Evolutionary conservation across 1,284 basidiomycete genomes (phyloP), one percentile per base, ranked within the genome.

Genomic region (Bjerkandera adusta): DNA sequence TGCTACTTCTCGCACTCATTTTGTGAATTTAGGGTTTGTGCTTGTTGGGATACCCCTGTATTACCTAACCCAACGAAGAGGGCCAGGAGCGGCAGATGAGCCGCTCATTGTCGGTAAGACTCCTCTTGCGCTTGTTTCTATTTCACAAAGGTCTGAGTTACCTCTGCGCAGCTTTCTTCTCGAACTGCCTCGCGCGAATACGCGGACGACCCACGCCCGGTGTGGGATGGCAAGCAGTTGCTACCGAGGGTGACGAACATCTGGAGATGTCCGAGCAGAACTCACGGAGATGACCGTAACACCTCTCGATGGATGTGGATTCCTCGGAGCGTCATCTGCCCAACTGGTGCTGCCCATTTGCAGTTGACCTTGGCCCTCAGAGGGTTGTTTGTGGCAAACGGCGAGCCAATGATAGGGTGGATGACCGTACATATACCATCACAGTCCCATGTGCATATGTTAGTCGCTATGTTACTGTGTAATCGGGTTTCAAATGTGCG

Each of bases 31-130:
- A 86, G 83, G 73, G 2, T 89, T 89, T 54, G 77, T 89, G 10
- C 68, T 83, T 38, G 77, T 81, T 36, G 92, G 92, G 3, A 69
- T 94, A 40, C 92, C 92, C 2, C 77, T 94, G 51, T 95, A 92
- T 60, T 94, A 91, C 61, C 63, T 92, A 42, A 92, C 89, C 4
- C 83, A 78, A 54, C 71, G 69, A 49, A 69, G 67, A 52, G 71
- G 73, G 16, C 22, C 46, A 12, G 33, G 20, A 12, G 55, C 71
- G 22, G 67, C 59, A 33, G 61, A 74, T 25, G 60, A 70, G 22
- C 70, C 80, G 27, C 65, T 68, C 30, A 61, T 77, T 40, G 57
- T 76, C 36, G 57, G 83, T 83, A 56, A 66, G 77, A 67, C 13
- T 11, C 13, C 24, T 35, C 30, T 18, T 27, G 41, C 24, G 20